A percentile compares a stretch with the other conserved stretches of the same genome.
Evolutionary conservation across 768 basidiomycete genomes (phyloP).

Genomic region (Hypholoma fasciculare): DNA sequence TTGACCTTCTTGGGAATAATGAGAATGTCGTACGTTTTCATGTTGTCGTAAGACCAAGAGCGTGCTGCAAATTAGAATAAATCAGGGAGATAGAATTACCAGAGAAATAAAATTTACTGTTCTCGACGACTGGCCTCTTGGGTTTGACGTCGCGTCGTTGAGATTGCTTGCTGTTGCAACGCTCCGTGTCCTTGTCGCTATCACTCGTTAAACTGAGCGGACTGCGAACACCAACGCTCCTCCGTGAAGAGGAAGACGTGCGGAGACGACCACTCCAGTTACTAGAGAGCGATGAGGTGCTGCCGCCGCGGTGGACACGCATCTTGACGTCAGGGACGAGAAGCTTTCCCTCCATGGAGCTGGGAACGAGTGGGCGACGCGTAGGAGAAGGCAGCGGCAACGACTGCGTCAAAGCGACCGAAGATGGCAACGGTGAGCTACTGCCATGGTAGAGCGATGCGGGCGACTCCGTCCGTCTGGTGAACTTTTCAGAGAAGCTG

Average conservation of each 20-base stretch:
- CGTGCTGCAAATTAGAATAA: constrained; percentile 29
- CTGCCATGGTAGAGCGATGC: constrained; percentile 32
- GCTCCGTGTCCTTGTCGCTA: constrained; percentile 30
- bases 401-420: constrained; percentile 33
- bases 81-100: background rate
- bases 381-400: constrained; percentile 34
- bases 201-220: background rate
- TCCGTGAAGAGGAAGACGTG: constrained; percentile 19
- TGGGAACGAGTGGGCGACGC: constrained; percentile 55
- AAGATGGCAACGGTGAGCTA: constrained; percentile 21
- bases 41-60: constrained; percentile 77
- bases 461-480: constrained; percentile 55
- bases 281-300: constrained; percentile 35
- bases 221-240: constrained; percentile 21
- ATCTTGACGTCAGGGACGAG: constrained; percentile 48
- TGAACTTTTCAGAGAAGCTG: constrained; percentile 56
- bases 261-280: constrained; percentile 24
- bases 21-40: constrained; percentile 68
- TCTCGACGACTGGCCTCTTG: constrained; percentile 40
- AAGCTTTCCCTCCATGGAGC: constrained; percentile 64
- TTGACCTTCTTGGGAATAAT: constrained; percentile 59
- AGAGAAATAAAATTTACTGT: constrained; percentile 44
- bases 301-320: constrained; percentile 28
- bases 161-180: constrained; percentile 16
- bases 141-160: constrained; percentile 19